These are phyloP conservation scores for Agrocybe pediades DNA, from an alignment of 768 basidiomycete genomes.

Conservation along the genomic window DNA sequence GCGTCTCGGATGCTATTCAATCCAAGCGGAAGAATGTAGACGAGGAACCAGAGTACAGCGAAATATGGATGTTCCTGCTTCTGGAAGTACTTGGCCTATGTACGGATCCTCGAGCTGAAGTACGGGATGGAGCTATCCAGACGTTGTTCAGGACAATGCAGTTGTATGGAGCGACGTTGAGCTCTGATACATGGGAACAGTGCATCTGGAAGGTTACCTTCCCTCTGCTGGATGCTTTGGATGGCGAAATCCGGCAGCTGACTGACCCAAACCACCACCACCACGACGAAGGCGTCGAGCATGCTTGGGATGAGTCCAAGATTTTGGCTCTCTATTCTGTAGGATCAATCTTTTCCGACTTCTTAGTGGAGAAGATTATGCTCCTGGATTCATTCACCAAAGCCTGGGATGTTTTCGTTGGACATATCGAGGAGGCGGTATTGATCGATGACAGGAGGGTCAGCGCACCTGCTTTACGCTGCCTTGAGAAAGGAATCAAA, in stretches of 20 bases:
- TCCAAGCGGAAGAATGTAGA: slow-evolving; percentile 68
- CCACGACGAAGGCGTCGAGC: slow-evolving; percentile 22
- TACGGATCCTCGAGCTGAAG: slow-evolving; percentile 81
- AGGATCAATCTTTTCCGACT: slow-evolving; percentile 82
- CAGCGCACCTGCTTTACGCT: slow-evolving; percentile 83
- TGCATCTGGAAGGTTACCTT: slow-evolving; percentile 92
- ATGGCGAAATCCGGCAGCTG: slow-evolving; percentile 50
- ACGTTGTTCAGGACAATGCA: slow-evolving; percentile 94
- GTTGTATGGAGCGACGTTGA: slow-evolving; percentile 87
- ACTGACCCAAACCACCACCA: slow-evolving; percentile 23
- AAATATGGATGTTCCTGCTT: slow-evolving; percentile 93
- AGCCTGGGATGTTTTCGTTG: slow-evolving; percentile 77
- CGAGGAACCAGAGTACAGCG: slow-evolving; percentile 74
- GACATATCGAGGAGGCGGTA: slow-evolving; percentile 71
- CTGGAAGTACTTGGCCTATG: slow-evolving; percentile 83
- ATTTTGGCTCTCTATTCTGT: slow-evolving; percentile 82
- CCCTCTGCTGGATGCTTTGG: slow-evolving; percentile 77
- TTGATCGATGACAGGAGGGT: slow-evolving; percentile 66
- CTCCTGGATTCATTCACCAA: slow-evolving; percentile 66
- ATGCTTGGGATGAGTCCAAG: slow-evolving; percentile 87
- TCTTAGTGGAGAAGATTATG: slow-evolving; percentile 74
- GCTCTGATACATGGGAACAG: slow-evolving; percentile 82
- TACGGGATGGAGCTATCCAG: slow-evolving; percentile 92
- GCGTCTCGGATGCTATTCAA: slow-evolving; percentile 94
- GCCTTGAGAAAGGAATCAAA: slow-evolving; percentile 76